A percentile compares a stretch with the other conserved stretches of the same genome.
These are phyloP conservation scores for Simmondsia chinensis DNA, from an alignment of 148 eudicot species.

Conservation along the genomic window DNA sequence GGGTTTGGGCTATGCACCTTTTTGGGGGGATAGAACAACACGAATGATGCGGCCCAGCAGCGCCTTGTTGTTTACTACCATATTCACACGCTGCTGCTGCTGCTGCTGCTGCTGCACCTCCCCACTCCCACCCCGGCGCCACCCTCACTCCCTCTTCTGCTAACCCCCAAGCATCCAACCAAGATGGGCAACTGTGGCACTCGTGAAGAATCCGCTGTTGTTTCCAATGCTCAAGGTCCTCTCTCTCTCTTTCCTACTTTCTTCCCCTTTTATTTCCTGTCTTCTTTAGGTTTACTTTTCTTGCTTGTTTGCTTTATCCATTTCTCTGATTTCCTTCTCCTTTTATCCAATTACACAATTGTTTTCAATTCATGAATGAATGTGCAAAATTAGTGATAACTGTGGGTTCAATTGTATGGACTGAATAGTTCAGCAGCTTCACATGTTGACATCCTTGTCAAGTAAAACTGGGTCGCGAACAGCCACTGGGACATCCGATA, in stretches of 20 bases:
- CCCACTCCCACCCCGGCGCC: too few species aligned
- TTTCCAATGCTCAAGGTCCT: slow-evolving; percentile 64
- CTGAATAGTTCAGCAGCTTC: slow-evolving; percentile 61
- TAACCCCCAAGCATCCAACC: too few species aligned
- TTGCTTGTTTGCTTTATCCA: background rate
- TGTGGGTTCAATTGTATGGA: background rate
- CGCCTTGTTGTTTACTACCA: too few species aligned
- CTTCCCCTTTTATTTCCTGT: background rate
- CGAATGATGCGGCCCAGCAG: too few species aligned
- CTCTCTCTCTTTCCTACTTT: background rate
- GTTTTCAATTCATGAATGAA: background rate
- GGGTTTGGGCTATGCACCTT: too few species aligned
- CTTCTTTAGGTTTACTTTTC: background rate
- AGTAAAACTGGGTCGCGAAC: slow-evolving; percentile 16
- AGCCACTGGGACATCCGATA: slow-evolving; percentile 18
- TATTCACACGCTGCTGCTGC: too few species aligned
- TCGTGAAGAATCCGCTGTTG: slow-evolving; percentile 89
- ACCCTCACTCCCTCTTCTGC: too few species aligned
- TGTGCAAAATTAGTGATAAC: background rate
- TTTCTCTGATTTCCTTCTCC: background rate
- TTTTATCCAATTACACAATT: background rate
- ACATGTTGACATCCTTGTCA: slow-evolving; percentile 25
- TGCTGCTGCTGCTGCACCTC: too few species aligned
- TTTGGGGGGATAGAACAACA: too few species aligned
- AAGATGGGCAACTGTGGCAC: slow-evolving; percentile 95